Evolutionary conservation across 2,329 filamentous ascomycete genomes (phyloP).

Genomic region (Aspergillus transmontanensis): DNA sequence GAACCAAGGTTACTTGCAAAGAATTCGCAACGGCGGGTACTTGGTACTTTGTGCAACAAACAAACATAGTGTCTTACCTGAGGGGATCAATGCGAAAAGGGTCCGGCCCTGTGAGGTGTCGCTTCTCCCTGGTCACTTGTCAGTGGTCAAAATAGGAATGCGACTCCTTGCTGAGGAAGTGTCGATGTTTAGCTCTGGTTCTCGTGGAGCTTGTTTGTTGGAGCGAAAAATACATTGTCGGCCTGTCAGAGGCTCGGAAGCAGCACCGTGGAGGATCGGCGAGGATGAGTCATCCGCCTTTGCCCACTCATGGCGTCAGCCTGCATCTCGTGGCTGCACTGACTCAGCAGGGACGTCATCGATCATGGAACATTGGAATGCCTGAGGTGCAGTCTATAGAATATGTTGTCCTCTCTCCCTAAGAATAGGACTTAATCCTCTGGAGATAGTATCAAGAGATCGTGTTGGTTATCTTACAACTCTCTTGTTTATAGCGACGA

Average conservation of each 20-base stretch:
- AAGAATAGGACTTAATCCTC: too few relatives aligned
- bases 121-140: not conserved
- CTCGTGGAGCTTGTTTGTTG: not conserved
- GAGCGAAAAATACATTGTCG: constrained; percentile 2
- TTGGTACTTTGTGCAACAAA: not conserved
- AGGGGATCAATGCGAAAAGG: constrained; percentile 2
- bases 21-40: not conserved
- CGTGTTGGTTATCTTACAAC: too few relatives aligned
- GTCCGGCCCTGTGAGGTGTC: constrained; percentile 6
- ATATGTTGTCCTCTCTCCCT: too few relatives aligned
- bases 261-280: constrained; percentile 22
- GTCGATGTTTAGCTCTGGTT: not conserved
- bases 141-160: not conserved
- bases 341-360: constrained; percentile 16
- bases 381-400: too few relatives aligned
- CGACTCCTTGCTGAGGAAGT: constrained; percentile 10
- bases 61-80: constrained; percentile 5
- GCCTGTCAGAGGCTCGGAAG: constrained; percentile 20
- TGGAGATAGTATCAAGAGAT: too few relatives aligned
- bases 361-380: not conserved
- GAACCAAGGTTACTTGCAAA: constrained; percentile 2
- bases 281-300: constrained; percentile 13
- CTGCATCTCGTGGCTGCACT: constrained; percentile 15
- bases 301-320: constrained; percentile 23
- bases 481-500: too few relatives aligned